phyloP scores from a whole-genome alignment of 2,329 filamentous ascomycete species.

The Ophiostoma montium region DNA sequence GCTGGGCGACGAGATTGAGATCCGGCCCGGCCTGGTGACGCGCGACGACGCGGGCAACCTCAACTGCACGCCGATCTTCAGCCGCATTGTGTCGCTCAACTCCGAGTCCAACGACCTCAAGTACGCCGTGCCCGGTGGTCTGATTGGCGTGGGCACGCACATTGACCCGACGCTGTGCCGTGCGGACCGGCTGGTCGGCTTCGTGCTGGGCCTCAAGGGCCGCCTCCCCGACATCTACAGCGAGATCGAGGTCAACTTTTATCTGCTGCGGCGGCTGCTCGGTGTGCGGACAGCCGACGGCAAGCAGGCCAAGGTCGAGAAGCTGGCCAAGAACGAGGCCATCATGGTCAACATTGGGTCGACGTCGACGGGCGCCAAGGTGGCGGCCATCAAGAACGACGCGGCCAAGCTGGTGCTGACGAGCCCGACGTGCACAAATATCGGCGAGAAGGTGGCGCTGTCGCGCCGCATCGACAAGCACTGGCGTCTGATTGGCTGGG shows the following conservation, averaged over 20 bases:
- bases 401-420: constrained; percentile 89
- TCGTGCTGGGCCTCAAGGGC: constrained; percentile 90
- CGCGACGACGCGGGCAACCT: constrained; percentile 88
- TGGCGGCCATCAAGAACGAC: constrained; percentile 93
- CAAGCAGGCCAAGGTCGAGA: constrained; percentile 98
- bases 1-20: constrained; percentile 95
- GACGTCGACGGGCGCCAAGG: constrained; percentile 93
- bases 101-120: constrained; percentile 97
- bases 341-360: constrained; percentile 99
- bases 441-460: constrained; percentile 95
- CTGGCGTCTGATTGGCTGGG: constrained; percentile 91
- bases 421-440: constrained; percentile 87
- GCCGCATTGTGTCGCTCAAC: constrained; percentile 85
- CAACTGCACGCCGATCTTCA: constrained; percentile 95
- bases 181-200: constrained; percentile 96
- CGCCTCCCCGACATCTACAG: constrained; percentile 93
- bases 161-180: constrained; percentile 96
- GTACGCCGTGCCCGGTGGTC: constrained; percentile 91
- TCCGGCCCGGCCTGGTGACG: constrained; percentile 94
- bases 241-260: constrained; percentile 99
- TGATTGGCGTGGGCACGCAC: constrained; percentile 95
- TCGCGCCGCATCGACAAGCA: constrained; percentile 97
- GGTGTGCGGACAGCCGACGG: constrained; percentile 97
- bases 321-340: constrained; percentile 95
- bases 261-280: constrained; percentile 81